Evolutionary conservation across 371 early-diverging fungal species (phyloP).

Genomic region (Circinella minor): DNA sequence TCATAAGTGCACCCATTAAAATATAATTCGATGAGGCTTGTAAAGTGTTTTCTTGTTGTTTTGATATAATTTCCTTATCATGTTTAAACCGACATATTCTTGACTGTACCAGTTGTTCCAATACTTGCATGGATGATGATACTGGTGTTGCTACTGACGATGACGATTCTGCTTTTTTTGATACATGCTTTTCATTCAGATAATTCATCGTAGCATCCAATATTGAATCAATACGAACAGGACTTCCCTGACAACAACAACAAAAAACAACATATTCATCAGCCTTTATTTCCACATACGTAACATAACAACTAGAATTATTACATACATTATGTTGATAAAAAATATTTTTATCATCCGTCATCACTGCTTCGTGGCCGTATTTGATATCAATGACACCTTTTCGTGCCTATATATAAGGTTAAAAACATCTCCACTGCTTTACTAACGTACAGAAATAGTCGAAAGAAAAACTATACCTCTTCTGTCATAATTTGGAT

Average conservation of each 20-base stretch:
- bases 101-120: slow-evolving; percentile 14
- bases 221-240: slow-evolving; percentile 9
- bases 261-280: too few relatives aligned
- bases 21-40: slow-evolving; percentile 29
- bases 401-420: slow-evolving; percentile 12
- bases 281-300: too few relatives aligned
- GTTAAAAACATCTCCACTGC: background rate
- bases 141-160: too few relatives aligned
- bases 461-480: background rate
- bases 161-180: background rate
- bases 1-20: slow-evolving; percentile 46
- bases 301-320: background rate
- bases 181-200: slow-evolving; percentile 12
- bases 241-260: background rate
- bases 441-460: background rate
- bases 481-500: slow-evolving; percentile 20
- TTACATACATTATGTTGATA: slow-evolving; percentile 15
- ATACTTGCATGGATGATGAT: slow-evolving; percentile 8
- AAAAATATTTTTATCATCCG: slow-evolving; percentile 13
- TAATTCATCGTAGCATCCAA: slow-evolving; percentile 22
- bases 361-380: slow-evolving; percentile 9
- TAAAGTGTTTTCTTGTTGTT: slow-evolving; percentile 13
- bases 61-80: slow-evolving; percentile 15
- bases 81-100: slow-evolving; percentile 24
- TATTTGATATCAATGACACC: slow-evolving; percentile 14